Conservation (phyloP, 2,329 filamentous ascomycete genomes). For the Xylaria arbuscula region DNA sequence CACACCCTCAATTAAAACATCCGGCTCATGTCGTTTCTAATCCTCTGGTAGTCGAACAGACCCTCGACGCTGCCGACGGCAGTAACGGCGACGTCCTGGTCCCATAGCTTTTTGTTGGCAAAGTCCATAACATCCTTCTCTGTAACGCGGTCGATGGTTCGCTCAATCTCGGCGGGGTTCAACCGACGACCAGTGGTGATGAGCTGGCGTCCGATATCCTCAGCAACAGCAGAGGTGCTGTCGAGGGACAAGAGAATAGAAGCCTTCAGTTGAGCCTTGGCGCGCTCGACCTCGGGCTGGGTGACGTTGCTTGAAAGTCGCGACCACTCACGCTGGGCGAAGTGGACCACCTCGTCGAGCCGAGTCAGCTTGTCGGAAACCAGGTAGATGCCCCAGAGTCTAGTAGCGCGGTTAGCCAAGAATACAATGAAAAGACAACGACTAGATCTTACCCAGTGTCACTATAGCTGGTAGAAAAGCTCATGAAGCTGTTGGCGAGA, state of each 20-base stretch:
- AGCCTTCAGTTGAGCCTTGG: constrained; percentile 99
- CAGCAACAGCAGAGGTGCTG: constrained; percentile 94
- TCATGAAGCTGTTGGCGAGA: constrained; percentile 99
- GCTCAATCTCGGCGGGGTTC: constrained; percentile 93
- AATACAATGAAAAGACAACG: neutral
- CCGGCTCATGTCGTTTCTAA: constrained; percentile 88
- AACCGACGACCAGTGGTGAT: constrained; percentile 95
- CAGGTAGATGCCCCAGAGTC: constrained; percentile 99
- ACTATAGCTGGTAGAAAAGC: constrained; percentile 99
- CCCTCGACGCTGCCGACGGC: constrained; percentile 95
- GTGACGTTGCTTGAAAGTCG: constrained; percentile 89
- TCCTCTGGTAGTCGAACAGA: constrained; percentile 79
- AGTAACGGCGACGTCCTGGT: constrained; percentile 93
- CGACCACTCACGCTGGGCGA: constrained; percentile 98
- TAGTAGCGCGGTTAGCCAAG: constrained; percentile 60
- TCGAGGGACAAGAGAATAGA: constrained; percentile 97
- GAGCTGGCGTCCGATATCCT: constrained; percentile 98
- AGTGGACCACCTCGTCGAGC: constrained; percentile 97
- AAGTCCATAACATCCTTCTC: constrained; percentile 98
- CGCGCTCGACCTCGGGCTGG: constrained; percentile 93
- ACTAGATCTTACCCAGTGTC: constrained; percentile 84
- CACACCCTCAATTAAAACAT: constrained; percentile 64
- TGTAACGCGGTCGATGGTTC: constrained; percentile 86
- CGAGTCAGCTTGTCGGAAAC: constrained; percentile 88
- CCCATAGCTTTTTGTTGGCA: constrained; percentile 94